phyloP scores from a whole-genome alignment of 2,329 filamentous ascomycete genomes.

The Colletotrichum sp. region DNA sequence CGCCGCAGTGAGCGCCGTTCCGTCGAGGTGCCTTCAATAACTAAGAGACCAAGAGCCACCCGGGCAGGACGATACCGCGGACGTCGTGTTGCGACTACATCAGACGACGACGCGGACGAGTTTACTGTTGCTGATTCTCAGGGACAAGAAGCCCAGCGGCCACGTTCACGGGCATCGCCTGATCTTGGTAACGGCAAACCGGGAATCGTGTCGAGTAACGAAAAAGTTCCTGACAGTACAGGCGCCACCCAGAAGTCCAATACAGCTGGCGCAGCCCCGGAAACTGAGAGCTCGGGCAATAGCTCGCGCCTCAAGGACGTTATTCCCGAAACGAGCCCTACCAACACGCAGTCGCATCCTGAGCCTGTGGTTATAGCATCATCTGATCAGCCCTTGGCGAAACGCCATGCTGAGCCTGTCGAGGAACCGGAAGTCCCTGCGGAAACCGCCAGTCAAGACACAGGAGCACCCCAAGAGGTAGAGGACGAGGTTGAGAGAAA shows the following conservation, averaged over 20 bases:
- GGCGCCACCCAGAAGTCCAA: conserved; percentile 1
- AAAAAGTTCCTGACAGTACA: conserved; percentile 15
- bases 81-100: background rate
- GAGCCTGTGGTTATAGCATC: background rate
- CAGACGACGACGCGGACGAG: conserved; percentile 11
- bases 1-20: background rate
- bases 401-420: background rate
- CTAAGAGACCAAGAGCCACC: background rate
- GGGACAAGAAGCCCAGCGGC: background rate
- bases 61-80: background rate
- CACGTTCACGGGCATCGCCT: background rate
- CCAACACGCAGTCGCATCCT: conserved; percentile 15
- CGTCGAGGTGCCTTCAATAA: conserved; percentile 2
- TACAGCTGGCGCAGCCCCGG: background rate
- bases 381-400: background rate
- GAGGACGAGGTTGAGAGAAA: background rate
- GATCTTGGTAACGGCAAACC: background rate
- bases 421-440: background rate
- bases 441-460: background rate
- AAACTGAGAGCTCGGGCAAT: conserved; percentile 14
- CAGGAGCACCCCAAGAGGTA: background rate
- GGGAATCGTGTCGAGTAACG: conserved; percentile 11
- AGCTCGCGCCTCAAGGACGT: conserved; percentile 23
- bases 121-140: conserved; percentile 23
- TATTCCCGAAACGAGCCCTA: conserved; percentile 35